phyloP scores from a whole-genome alignment of 2,329 filamentous ascomycete species.

The Aspergillus pseudoviridinutans region DNA sequence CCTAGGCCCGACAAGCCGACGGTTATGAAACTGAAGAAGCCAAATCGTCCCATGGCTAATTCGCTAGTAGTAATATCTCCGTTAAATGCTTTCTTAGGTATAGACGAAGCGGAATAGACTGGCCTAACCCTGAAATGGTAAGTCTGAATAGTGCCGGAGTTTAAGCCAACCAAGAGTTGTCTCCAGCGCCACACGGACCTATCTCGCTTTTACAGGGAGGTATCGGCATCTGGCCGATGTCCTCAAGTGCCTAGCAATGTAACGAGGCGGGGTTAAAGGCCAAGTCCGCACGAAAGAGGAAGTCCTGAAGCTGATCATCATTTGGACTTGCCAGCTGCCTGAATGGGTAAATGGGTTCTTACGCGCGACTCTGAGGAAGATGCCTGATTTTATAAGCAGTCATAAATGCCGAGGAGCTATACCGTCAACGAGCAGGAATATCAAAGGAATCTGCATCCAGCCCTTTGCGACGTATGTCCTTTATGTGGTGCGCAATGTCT shows the following conservation, averaged over 20 bases:
- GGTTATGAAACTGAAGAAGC: background rate
- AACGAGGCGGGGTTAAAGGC: background rate
- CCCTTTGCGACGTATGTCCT: no score
- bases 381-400: background rate
- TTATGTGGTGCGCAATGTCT: no score
- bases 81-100: background rate
- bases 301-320: background rate
- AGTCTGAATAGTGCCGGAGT: background rate
- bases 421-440: background rate
- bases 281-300: background rate
- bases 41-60: background rate
- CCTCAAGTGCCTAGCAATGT: no score
- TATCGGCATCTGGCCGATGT: background rate
- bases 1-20: background rate
- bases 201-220: background rate
- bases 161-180: background rate
- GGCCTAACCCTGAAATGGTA: background rate
- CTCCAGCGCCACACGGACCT: background rate
- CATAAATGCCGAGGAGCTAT: background rate
- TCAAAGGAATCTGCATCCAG: no score
- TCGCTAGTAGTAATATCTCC: background rate
- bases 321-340: background rate
- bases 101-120: background rate
- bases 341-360: background rate
- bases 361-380: no score